Base-by-base conservation (phyloP, 1,284 basidiomycete species). In the Mrakiaceae sp. region DNA sequence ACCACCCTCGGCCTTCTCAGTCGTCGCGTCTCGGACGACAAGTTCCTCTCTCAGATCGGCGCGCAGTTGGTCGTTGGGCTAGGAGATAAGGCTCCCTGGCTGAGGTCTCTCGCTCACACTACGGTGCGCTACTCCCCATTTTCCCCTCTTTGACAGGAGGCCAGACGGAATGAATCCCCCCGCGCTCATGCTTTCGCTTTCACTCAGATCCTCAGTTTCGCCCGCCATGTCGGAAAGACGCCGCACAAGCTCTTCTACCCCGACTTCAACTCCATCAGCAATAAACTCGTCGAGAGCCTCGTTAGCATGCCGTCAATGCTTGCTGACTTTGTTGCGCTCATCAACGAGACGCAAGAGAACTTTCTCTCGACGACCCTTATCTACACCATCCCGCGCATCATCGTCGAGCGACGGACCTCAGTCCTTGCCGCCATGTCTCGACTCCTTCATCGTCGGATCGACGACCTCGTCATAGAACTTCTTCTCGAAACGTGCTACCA, bases 211-310 rank as follows among this genome's bases (percentile, higher is more conserved):
- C 39, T 66, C 46, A 39, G 78, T 0, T 71, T 87, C 51, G 81
- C 83, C 39, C 83, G 81, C 65, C 73, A 79, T 63, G 79, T 83
- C 69, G 79, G 82, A 53, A 90, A 87, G 70, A 79, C 84, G 0
- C 81, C 85, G 0, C 89, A 89, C 71, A 80, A 80, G 8, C 78
- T 93, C 48, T 72, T 90, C 8, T 81, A 82, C 3, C 88, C 89
- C 0, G 85, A 86, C 72, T 78, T 91, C 67, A 80, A 83, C 44
- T 79, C 81, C 43, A 80, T 94, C 62, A 84, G 87, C 0, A 82
- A 85, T 1, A 83, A 84, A 60, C 77, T 92, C 12, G 81, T 88
- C 14, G 76, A 79, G 42, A 81, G 82, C 50, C 78, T 88, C 56
- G 79, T 78, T 54, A 79, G 79, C 2, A 81, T 85, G 43, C 87